Conservation (phyloP, 495 filamentous ascomycete species). For the Penicillium maclennaniae region DNA sequence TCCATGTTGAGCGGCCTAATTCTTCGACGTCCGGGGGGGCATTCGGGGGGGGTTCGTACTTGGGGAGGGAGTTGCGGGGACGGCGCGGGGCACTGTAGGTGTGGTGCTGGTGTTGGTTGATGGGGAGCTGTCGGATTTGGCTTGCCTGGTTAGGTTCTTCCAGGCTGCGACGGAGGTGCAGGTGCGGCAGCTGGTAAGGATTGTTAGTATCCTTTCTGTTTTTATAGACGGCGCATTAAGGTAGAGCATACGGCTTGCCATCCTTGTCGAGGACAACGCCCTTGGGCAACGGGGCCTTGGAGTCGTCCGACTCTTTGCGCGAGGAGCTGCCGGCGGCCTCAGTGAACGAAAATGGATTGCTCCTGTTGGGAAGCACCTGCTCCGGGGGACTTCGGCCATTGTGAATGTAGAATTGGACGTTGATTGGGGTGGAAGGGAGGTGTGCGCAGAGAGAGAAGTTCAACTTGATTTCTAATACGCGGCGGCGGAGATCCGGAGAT, state of each 20-base stretch:
- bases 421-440: neutral
- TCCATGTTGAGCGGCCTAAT: slow-evolving; percentile 87
- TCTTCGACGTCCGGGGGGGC: slow-evolving; percentile 64
- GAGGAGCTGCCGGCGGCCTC: slow-evolving; percentile 23
- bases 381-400: slow-evolving; percentile 23
- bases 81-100: slow-evolving; percentile 9
- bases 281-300: slow-evolving; percentile 56
- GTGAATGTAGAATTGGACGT: neutral
- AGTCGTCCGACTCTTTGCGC: slow-evolving; percentile 17
- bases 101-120: slow-evolving; percentile 11
- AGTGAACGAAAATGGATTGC: slow-evolving; percentile 16
- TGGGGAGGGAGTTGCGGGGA: slow-evolving; percentile 16
- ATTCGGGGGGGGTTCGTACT: slow-evolving; percentile 32
- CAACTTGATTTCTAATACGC: slow-evolving; percentile 25
- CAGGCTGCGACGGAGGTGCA: slow-evolving; percentile 77
- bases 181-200: slow-evolving; percentile 68
- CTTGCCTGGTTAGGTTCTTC: slow-evolving; percentile 60
- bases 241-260: slow-evolving; percentile 80
- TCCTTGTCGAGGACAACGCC: slow-evolving; percentile 86
- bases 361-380: slow-evolving; percentile 7
- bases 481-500: slow-evolving; percentile 9
- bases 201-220: slow-evolving; percentile 14
- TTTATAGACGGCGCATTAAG: neutral
- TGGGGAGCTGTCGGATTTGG: slow-evolving; percentile 24
- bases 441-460: neutral